A percentile compares a stretch with the other conserved stretches of the same genome.
phyloP scores from a whole-genome alignment of 345 rosid species.

The Pistacia integerrima region DNA sequence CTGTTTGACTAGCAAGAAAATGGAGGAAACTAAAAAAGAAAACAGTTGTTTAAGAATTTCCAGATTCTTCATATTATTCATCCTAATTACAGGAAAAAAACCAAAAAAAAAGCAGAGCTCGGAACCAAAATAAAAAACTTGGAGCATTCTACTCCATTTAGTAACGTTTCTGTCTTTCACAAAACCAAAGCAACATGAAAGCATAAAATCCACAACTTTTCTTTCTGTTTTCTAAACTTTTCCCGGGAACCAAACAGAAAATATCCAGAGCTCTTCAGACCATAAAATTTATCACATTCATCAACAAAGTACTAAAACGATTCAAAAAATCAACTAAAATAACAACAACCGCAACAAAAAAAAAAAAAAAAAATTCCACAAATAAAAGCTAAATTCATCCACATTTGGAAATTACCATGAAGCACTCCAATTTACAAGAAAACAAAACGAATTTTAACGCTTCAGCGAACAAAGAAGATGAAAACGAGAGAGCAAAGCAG shows the following conservation, averaged over 20 bases:
- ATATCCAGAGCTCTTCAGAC: neutral
- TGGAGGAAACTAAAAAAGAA: neutral
- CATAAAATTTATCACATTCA: neutral
- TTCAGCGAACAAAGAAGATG: neutral
- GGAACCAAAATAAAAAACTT: neutral
- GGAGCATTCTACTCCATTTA: neutral
- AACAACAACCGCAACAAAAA: neutral
- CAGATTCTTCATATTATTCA: neutral
- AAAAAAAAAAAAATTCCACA: neutral
- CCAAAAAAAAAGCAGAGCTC: neutral
- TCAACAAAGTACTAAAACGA: neutral
- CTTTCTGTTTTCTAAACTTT: neutral
- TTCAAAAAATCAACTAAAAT: neutral
- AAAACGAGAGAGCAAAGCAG: neutral
- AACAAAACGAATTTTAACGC: neutral
- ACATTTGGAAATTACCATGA: neutral
- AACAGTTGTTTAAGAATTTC: neutral
- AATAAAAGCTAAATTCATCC: neutral
- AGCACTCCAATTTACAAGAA: neutral
- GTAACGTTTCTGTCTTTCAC: neutral
- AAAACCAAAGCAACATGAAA: neutral
- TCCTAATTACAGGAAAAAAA: neutral
- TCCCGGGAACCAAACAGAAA: slow-evolving; percentile 18
- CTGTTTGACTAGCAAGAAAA: neutral
- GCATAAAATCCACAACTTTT: neutral